phyloP scores from a whole-genome alignment of 805 yeast species.

The Kuraishia cidri region DNA sequence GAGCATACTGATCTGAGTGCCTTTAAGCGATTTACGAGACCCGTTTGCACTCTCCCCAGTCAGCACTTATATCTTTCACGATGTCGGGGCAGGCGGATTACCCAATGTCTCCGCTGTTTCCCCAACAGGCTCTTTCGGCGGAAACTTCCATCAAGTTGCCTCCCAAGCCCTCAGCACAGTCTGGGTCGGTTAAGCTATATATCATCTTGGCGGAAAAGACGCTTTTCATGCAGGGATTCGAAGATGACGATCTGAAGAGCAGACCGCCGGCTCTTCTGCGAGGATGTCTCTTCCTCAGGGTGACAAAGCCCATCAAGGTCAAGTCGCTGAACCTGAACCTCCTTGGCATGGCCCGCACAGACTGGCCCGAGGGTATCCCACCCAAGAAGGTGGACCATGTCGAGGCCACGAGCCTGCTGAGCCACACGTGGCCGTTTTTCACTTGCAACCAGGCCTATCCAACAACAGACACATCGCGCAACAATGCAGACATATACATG shows the following conservation, averaged over 20 bases:
- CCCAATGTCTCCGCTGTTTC: constrained; percentile 35
- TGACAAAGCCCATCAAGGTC: constrained; percentile 64
- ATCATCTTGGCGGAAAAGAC: constrained; percentile 73
- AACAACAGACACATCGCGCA: constrained; percentile 18
- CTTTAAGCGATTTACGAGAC: too few relatives aligned
- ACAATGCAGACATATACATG: constrained; percentile 38
- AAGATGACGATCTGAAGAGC: constrained; percentile 48
- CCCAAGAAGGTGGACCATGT: constrained; percentile 64
- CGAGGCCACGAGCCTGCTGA: constrained; percentile 59
- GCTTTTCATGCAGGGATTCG: constrained; percentile 77
- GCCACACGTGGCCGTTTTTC: constrained; percentile 91
- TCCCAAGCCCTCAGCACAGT: constrained; percentile 47
- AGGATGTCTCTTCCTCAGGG: constrained; percentile 66
- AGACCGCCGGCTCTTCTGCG: constrained; percentile 75
- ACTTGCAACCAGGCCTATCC: constrained; percentile 22
- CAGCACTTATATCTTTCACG: too few relatives aligned
- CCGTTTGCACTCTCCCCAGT: too few relatives aligned
- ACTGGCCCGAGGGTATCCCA: constrained; percentile 98
- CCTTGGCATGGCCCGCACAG: constrained; percentile 68
- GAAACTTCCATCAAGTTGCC: constrained; percentile 39
- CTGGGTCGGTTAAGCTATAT: constrained; percentile 61
- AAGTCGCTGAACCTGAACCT: constrained; percentile 55
- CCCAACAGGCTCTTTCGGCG: constrained; percentile 25
- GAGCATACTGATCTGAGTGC: too few relatives aligned
- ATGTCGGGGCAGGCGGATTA: too few relatives aligned